Percentiles rank a stretch among this genome's conserved stretches.
phyloP scores from a whole-genome alignment of 805 yeast genomes.

The Blastobotrys attinorum region DNA sequence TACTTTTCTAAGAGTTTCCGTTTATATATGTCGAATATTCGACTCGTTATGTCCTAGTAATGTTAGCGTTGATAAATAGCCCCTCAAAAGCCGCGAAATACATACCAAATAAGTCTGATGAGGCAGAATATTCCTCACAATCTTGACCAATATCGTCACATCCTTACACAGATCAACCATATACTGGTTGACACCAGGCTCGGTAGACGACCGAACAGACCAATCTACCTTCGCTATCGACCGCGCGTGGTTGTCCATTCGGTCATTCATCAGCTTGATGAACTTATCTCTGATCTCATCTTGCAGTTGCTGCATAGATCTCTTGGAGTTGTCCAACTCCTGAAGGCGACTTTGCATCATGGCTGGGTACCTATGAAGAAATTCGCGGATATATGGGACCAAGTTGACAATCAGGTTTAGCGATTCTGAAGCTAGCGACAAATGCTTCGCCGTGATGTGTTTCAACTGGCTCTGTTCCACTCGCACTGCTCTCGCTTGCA shows the following conservation, averaged over 20 bases:
- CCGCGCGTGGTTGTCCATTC: constrained; percentile 45
- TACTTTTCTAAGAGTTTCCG: constrained; percentile 45
- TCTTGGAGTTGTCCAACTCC: constrained; percentile 35
- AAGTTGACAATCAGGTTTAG: constrained; percentile 40
- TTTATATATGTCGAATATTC: constrained; percentile 47
- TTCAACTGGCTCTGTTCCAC: constrained; percentile 53
- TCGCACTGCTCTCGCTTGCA: constrained; percentile 69
- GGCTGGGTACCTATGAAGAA: constrained; percentile 25
- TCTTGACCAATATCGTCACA: constrained; percentile 54
- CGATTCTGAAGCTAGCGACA: constrained; percentile 62
- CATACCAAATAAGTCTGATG: constrained; percentile 35
- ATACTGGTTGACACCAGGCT: constrained; percentile 46
- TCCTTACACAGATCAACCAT: constrained; percentile 63
- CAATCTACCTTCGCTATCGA: constrained; percentile 43
- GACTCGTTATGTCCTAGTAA: constrained; percentile 24
- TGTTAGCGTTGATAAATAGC: constrained; percentile 9
- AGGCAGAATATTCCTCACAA: constrained; percentile 51
- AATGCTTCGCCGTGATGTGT: constrained; percentile 65
- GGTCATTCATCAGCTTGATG: constrained; percentile 63
- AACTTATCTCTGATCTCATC: constrained; percentile 55
- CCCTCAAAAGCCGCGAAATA: constrained; percentile 30
- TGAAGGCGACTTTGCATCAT: constrained; percentile 16
- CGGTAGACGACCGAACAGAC: constrained; percentile 35
- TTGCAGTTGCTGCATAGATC: constrained; percentile 50
- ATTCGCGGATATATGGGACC: constrained; percentile 31